phyloP scores from a whole-genome alignment of 345 rosid species.

The Gossypium rotundifolium region DNA sequence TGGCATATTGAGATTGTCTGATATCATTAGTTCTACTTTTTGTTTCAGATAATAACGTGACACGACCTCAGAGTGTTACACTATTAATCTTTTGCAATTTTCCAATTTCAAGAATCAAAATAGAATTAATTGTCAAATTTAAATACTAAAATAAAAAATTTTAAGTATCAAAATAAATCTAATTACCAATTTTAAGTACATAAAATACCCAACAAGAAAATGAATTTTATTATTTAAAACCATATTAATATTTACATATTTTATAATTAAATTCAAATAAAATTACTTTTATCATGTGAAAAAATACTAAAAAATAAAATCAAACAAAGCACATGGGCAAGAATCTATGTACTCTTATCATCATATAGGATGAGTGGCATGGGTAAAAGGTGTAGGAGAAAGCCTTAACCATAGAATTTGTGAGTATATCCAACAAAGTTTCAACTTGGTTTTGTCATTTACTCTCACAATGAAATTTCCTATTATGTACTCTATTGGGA shows the following conservation, averaged over 20 bases:
- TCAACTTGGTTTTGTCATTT: not conserved
- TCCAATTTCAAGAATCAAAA: no score
- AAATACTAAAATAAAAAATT: no score
- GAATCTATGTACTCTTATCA: not conserved
- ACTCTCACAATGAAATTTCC: not conserved
- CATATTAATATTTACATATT: not conserved
- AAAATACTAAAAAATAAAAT: not conserved
- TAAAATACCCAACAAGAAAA: not conserved
- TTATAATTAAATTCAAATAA: not conserved
- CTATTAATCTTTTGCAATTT: no score
- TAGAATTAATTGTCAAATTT: no score
- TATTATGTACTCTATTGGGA: not conserved
- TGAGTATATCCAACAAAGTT: not conserved
- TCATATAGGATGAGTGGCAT: not conserved
- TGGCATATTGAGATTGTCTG: fast-evolving
- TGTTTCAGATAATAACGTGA: no score
- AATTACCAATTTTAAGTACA: no score
- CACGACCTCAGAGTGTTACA: no score
- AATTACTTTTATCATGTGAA: not conserved
- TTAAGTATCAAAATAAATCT: no score
- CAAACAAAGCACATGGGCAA: not conserved
- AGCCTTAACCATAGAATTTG: not conserved
- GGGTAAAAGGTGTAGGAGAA: not conserved
- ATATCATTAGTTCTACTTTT: no score
- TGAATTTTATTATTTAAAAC: no score